phyloP scores from a whole-genome alignment of 108 stramenopile species.

The Schizochytrium sp. region DNA sequence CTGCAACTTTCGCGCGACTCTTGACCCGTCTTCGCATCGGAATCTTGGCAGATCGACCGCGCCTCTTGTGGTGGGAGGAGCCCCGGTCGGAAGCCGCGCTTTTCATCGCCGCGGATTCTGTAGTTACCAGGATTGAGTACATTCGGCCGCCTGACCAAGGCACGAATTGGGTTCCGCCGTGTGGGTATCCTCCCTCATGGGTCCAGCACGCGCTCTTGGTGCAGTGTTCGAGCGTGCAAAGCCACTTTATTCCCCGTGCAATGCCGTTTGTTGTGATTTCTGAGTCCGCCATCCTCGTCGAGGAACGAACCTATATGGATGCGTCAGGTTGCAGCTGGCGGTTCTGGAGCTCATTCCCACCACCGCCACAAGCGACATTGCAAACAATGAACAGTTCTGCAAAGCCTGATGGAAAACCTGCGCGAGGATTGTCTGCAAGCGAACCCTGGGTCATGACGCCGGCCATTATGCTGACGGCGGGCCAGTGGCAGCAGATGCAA shows the following conservation, averaged over 20 bases:
- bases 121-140: background rate
- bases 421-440: background rate
- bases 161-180: background rate
- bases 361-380: background rate
- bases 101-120: background rate
- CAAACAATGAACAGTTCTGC: background rate
- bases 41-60: background rate
- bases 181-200: background rate
- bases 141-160: background rate
- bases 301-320: background rate
- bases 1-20: background rate
- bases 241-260: background rate
- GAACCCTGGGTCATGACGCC: constrained; percentile 8
- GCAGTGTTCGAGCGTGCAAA: background rate
- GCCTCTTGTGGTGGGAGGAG: constrained; percentile 4
- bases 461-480: background rate
- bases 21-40: background rate
- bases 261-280: background rate
- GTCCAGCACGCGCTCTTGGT: background rate
- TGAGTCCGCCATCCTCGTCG: background rate
- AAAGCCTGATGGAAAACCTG: background rate
- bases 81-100: background rate
- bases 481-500: background rate
- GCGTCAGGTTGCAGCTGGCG: background rate
- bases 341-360: background rate